phyloP scores from a whole-genome alignment of 2,329 filamentous ascomycete genomes.

The Xylaria polymorpha region DNA sequence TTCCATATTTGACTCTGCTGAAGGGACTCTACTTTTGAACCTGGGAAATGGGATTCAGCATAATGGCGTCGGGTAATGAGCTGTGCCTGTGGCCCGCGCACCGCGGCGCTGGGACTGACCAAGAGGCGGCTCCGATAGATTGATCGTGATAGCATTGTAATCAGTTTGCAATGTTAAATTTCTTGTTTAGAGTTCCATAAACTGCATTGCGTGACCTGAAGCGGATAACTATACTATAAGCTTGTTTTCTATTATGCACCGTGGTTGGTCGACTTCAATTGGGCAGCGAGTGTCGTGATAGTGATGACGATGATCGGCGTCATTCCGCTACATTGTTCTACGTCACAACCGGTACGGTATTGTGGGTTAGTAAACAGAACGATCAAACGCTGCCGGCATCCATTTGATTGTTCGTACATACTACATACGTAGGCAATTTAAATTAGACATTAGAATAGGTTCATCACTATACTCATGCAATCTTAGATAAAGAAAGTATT shows the following conservation, averaged over 20 bases:
- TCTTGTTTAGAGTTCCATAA: neutral
- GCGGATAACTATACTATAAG: neutral
- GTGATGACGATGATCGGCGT: slow-evolving; percentile 23
- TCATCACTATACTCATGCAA: neutral
- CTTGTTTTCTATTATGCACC: neutral
- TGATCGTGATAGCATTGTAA: slow-evolving; percentile 18
- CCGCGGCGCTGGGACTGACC: neutral
- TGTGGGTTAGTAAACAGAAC: neutral
- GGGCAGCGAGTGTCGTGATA: neutral
- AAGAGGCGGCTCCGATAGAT: slow-evolving; percentile 9
- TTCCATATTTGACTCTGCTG: slow-evolving; percentile 29
- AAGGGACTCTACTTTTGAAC: slow-evolving; percentile 27
- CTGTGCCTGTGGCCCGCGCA: neutral
- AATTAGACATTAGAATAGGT: neutral
- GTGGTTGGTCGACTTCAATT: neutral
- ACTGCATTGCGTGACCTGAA: neutral
- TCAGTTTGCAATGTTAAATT: neutral
- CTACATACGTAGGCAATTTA: neutral
- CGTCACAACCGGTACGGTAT: slow-evolving; percentile 4
- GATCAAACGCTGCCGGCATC: neutral
- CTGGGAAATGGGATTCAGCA: slow-evolving; percentile 28
- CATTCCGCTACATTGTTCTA: slow-evolving; percentile 8
- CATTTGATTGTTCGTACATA: neutral
- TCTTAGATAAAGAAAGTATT: neutral
- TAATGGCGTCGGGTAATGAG: slow-evolving; percentile 9